These are phyloP conservation scores for Saccharomyces paradoxus DNA, from an alignment of 805 yeast genomes.

Conservation along the genomic window DNA sequence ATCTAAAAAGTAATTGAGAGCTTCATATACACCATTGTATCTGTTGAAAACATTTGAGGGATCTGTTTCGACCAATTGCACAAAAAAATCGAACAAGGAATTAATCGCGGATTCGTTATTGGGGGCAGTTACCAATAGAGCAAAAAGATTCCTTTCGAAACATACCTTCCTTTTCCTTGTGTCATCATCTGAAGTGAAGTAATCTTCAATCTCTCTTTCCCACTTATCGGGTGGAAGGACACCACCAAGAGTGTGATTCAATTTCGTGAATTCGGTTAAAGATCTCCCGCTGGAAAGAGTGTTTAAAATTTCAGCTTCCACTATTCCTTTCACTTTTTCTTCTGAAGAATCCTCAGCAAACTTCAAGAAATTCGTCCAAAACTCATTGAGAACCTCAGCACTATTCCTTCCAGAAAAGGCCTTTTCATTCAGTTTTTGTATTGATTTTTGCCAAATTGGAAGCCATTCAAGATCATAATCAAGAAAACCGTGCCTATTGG, in stretches of 20 bases:
- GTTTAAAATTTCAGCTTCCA: constrained; percentile 9
- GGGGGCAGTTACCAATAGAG: constrained; percentile 7
- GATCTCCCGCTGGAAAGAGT: constrained; percentile 13
- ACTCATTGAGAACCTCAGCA: constrained; percentile 24
- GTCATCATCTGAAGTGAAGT: constrained; percentile 5
- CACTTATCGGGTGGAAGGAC: constrained; percentile 11
- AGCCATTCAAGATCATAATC: constrained; percentile 20
- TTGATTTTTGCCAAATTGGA: constrained; percentile 25
- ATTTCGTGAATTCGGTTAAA: constrained; percentile 11
- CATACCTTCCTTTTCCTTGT: constrained; percentile 1
- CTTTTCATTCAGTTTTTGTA: constrained; percentile 22
- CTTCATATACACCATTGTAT: constrained; percentile 5
- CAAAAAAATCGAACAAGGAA: constrained; percentile 13
- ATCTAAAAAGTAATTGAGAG: constrained; percentile 7
- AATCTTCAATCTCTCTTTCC: constrained; percentile 4
- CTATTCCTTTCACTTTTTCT: background rate
- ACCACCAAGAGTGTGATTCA: constrained; percentile 17
- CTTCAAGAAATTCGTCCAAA: constrained; percentile 25
- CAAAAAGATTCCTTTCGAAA: constrained; percentile 7
- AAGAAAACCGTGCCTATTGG: constrained; percentile 9
- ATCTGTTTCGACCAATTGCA: constrained; percentile 9
- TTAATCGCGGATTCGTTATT: constrained; percentile 13
- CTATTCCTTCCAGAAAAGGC: constrained; percentile 29
- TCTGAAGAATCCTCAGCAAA: constrained; percentile 9
- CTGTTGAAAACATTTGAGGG: constrained; percentile 8